Percentiles rank a stretch among this genome's conserved stretches.
phyloP scores from a whole-genome alignment of 202 grass and related monocot genomes.

The Carex arenaria region DNA sequence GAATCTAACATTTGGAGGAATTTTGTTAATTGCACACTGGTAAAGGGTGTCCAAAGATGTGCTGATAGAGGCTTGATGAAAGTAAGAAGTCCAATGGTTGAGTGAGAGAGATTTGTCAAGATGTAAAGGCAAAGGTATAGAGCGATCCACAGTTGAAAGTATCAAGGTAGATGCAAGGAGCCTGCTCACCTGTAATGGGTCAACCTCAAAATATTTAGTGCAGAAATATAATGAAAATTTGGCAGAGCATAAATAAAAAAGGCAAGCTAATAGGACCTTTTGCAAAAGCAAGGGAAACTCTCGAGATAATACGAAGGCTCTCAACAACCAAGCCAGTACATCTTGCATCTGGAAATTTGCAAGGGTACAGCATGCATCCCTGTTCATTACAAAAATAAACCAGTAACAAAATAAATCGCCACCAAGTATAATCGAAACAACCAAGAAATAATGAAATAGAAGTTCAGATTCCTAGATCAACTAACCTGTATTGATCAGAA shows the following conservation, averaged over 20 bases:
- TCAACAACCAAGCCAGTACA: conserved; percentile 64
- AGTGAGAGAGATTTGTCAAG: conserved; percentile 56
- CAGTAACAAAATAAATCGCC: conserved; percentile 3
- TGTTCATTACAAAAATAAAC: conserved; percentile 28
- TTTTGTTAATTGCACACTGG: conserved; percentile 26
- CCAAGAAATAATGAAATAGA: background rate
- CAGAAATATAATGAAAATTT: conserved; percentile 7
- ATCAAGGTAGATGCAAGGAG: conserved; percentile 64
- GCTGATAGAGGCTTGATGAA: conserved; percentile 89
- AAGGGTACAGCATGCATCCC: conserved; percentile 53
- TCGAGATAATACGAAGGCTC: conserved; percentile 62
- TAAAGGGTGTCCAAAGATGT: conserved; percentile 41
- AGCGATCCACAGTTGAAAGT: conserved; percentile 53
- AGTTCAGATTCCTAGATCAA: conserved; percentile 5
- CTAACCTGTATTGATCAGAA: conserved; percentile 67
- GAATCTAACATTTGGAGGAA: conserved; percentile 27
- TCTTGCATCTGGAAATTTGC: conserved; percentile 42
- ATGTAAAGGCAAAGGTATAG: conserved; percentile 36
- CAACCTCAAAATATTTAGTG: conserved; percentile 11
- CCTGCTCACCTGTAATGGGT: conserved; percentile 52
- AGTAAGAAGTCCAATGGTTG: conserved; percentile 86
- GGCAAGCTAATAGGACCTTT: conserved; percentile 42
- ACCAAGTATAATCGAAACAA: background rate
- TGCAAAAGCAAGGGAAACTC: conserved; percentile 60
- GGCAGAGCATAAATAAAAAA: background rate